Base-by-base conservation (phyloP, 805 yeast species). In the Wickerhamiella domercqiae region DNA sequence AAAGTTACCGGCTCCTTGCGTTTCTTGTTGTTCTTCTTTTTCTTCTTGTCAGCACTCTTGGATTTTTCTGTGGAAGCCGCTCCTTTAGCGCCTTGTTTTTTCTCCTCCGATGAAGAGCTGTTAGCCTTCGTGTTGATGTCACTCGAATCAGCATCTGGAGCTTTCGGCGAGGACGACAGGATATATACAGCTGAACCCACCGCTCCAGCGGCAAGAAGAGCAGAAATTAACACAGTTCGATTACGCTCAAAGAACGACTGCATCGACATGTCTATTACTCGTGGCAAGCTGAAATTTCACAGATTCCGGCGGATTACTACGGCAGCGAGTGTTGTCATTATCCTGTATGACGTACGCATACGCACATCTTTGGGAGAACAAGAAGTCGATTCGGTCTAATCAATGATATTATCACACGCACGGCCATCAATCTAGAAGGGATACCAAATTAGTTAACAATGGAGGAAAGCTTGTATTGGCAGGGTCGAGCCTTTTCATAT, bases 111-210 rank as follows among this genome's bases (percentile, higher is more conserved):
- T 9, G 26, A 9, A 9, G 26, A 24, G 19, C 34, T 31, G n/a
- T 21, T 32, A 3, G 29, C 36, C n/a, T 26, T 25, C 7, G 7
- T 19, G 13, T 7, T 18, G 29, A 40, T 35, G 16, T 36, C 19
- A 13, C 35, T 16, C 17, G 36, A 16, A 48, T 56, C 41, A 61
- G 57, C 38, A 57, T 58, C 47, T 58, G 38, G 63, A 21, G 25
- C 7, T 7, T 32, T 9, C 33, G 36, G 29, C 29, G 31, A 20
- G 29, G 24, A 29, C 14, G 43, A 26, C 31, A 40, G 64, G 48
- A 67, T 69, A 43, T 64, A 62, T 48, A 69, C 73, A 7, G 80
- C 77, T 39, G 77, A 74, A 25, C 70, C 68, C 21, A 76, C 81
- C 28, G 76, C 67, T 36, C 72, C 68, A 41, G 73, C 71, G 36